These are phyloP conservation scores for Dothistroma pini DNA, from an alignment of 2,329 filamentous ascomycete genomes.

Conservation along the genomic window DNA sequence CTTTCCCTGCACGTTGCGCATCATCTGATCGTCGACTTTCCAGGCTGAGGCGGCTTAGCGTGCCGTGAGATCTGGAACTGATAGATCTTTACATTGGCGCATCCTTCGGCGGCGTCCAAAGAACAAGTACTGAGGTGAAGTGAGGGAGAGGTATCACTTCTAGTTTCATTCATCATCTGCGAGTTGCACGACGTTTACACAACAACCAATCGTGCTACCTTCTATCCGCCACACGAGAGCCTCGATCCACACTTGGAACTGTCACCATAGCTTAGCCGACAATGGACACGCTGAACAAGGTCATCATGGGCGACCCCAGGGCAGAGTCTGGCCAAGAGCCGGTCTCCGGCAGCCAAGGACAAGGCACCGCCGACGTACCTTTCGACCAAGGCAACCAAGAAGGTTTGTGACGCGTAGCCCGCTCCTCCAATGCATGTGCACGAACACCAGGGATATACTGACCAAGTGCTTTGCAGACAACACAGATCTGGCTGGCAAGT, in stretches of 20 bases:
- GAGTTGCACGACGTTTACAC: not conserved
- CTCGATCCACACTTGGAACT: not conserved
- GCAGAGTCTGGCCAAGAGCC: conserved; percentile 23
- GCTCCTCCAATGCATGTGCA: not conserved
- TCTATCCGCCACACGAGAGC: not conserved
- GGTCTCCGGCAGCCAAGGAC: conserved; percentile 64
- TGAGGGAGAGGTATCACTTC: not conserved
- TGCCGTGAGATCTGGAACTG: not conserved
- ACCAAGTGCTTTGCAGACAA: conserved; percentile 6
- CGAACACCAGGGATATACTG: not conserved
- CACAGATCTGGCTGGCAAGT: conserved; percentile 16
- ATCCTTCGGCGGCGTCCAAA: not conserved
- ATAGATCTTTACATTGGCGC: not conserved
- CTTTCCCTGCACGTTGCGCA: not conserved
- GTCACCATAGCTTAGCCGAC: not conserved
- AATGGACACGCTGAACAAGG: conserved; percentile 63
- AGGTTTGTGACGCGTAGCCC: conserved; percentile 37
- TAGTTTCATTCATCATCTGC: not conserved
- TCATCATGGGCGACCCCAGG: conserved; percentile 24
- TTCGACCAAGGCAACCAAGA: conserved; percentile 74
- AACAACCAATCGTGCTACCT: not conserved
- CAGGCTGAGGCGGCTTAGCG: not conserved
- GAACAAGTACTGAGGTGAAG: not conserved
- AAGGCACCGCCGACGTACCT: conserved; percentile 65
- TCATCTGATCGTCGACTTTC: not conserved